Conservation (phyloP, 1,139 yeast species). For the Suhomyces guaymorum region DNA sequence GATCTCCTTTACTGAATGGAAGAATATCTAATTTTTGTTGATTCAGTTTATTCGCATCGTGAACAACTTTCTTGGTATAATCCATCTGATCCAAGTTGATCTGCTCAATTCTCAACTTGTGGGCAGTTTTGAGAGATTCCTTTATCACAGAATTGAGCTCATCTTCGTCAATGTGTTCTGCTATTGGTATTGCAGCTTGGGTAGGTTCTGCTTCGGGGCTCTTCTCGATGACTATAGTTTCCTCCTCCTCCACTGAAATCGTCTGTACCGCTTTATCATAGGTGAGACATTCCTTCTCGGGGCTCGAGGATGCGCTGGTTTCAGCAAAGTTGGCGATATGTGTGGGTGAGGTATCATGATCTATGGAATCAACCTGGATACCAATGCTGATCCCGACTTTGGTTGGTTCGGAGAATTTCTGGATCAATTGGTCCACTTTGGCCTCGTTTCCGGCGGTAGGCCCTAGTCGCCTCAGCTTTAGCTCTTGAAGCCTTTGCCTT, state of each 20-base stretch:
- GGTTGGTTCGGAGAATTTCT: conserved; percentile 16
- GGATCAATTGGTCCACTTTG: conserved; percentile 25
- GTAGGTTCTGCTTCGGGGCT: conserved; percentile 1
- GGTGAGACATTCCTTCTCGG: conserved; percentile 22
- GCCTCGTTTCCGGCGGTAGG: conserved; percentile 15
- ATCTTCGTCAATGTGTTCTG: conserved; percentile 10
- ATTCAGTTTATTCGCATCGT: conserved; percentile 5
- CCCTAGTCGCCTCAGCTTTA: conserved; percentile 34
- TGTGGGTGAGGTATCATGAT: background rate
- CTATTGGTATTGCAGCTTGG: background rate
- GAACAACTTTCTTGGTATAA: conserved; percentile 15
- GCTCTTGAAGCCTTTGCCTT: conserved; percentile 43
- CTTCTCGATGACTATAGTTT: conserved; percentile 1
- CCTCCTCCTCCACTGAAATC: conserved; percentile 6
- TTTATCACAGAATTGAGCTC: conserved; percentile 17
- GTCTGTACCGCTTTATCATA: conserved; percentile 39
- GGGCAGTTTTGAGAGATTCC: conserved; percentile 22
- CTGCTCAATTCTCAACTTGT: conserved; percentile 17
- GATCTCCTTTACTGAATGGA: conserved; percentile 2
- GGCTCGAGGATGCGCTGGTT: conserved; percentile 1
- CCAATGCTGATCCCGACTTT: conserved; percentile 25
- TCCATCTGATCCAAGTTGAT: conserved; percentile 14
- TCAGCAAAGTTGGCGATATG: no score
- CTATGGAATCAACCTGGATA: conserved; percentile 26
- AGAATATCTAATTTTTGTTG: conserved; percentile 5